Evolutionary conservation across 345 rosid species (phyloP).

Genomic region (Draba incana): DNA sequence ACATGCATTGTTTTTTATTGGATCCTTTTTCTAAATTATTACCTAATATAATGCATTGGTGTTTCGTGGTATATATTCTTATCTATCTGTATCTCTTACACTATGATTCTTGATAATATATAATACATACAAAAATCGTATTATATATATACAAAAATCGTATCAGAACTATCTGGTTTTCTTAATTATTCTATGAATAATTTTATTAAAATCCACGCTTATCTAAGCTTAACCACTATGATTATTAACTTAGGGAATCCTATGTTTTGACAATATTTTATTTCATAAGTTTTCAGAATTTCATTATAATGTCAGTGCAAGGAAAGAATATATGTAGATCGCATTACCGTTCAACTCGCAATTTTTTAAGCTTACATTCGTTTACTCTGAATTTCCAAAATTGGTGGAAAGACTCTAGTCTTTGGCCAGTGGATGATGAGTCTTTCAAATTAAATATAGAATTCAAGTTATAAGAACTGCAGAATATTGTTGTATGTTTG

Average conservation of each 20-base stretch:
- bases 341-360: conserved; percentile 35
- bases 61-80: conserved; percentile 22
- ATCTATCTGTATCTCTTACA: conserved; percentile 27
- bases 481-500: neutral
- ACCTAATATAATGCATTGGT: conserved; percentile 18
- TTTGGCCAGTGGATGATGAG: neutral
- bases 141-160: conserved; percentile 29
- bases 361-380: neutral
- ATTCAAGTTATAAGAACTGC: neutral
- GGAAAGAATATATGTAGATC: conserved; percentile 37
- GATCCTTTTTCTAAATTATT: neutral
- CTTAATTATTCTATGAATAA: conserved; percentile 30
- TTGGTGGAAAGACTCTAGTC: neutral
- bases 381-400: neutral
- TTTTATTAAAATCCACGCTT: conserved; percentile 30
- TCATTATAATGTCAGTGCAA: conserved; percentile 29
- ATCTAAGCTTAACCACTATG: conserved; percentile 28
- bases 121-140: conserved; percentile 27
- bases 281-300: neutral
- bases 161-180: conserved; percentile 21
- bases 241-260: conserved; percentile 29
- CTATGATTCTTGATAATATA: conserved; percentile 20
- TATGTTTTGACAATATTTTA: conserved; percentile 26
- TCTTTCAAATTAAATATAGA: neutral
- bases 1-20: neutral